phyloP scores from a whole-genome alignment of 305 asterid genomes.

The Fraxinus xanthoxyloides region DNA sequence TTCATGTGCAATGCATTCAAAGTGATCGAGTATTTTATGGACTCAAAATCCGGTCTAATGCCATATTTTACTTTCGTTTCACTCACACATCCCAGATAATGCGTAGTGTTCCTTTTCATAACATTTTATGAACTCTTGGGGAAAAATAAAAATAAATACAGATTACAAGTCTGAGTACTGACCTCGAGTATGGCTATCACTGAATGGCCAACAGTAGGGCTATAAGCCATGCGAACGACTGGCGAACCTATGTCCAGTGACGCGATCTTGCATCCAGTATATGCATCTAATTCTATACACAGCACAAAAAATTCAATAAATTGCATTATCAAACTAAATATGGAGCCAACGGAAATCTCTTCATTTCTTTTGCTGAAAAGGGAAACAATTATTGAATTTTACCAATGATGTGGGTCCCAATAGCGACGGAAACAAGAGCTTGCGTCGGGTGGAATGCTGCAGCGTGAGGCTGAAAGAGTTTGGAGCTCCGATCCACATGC shows the following conservation, averaged over 20 bases:
- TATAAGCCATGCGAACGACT: constrained; percentile 94
- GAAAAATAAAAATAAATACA: neutral
- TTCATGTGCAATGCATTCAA: constrained; percentile 11
- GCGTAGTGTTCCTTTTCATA: constrained; percentile 1
- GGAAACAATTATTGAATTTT: neutral
- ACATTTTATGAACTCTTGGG: neutral
- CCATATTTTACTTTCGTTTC: constrained; percentile 3
- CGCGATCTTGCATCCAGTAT: constrained; percentile 94
- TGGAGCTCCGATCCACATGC: constrained; percentile 92
- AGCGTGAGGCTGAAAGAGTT: constrained; percentile 94
- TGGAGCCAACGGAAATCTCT: neutral
- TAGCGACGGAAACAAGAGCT: constrained; percentile 86
- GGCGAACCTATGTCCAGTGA: constrained; percentile 93
- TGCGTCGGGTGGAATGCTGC: constrained; percentile 90
- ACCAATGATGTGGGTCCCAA: constrained; percentile 79
- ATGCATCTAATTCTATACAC: constrained; percentile 83
- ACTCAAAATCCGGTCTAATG: neutral
- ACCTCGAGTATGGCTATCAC: constrained; percentile 96
- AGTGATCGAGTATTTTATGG: neutral
- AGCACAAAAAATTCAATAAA: constrained; percentile 19
- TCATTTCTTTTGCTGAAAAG: neutral
- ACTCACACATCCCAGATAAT: neutral
- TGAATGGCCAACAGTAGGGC: constrained; percentile 78
- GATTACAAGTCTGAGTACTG: constrained; percentile 24
- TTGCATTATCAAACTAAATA: constrained; percentile 10